phyloP scores from a whole-genome alignment of 208 protist genomes.

The Leishmania guyanensis region DNA sequence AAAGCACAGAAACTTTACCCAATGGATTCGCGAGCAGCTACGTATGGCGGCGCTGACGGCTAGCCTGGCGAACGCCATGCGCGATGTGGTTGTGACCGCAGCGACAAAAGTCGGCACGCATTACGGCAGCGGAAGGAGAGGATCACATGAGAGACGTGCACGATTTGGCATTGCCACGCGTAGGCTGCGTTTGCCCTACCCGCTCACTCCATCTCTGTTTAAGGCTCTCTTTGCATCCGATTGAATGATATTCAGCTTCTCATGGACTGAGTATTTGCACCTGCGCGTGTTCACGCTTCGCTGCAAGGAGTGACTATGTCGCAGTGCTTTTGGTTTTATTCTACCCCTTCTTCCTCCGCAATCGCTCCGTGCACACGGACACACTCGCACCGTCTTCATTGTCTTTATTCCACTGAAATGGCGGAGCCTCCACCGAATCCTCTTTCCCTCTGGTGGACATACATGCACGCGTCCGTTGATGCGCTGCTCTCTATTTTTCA shows the following conservation, averaged over 20 bases:
- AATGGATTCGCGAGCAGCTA: constrained; percentile 3
- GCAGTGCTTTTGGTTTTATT: not conserved
- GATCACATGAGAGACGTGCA: not conserved
- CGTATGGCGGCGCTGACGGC: not conserved
- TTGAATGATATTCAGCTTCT: not conserved
- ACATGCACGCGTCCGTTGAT: not conserved
- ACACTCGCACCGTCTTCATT: too few relatives aligned
- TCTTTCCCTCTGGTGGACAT: not conserved
- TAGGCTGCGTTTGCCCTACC: not conserved
- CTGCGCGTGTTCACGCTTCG: not conserved
- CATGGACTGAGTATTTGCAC: not conserved
- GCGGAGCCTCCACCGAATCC: not conserved
- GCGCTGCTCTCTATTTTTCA: not conserved
- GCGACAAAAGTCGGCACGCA: not conserved
- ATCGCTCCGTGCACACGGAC: not conserved
- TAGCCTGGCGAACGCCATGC: not conserved
- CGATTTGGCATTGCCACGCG: not conserved
- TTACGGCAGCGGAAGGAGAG: not conserved
- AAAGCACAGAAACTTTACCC: not conserved
- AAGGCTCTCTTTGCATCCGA: not conserved
- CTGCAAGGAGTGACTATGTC: not conserved
- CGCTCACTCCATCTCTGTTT: not conserved
- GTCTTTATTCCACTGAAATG: not conserved
- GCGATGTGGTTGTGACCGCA: not conserved
- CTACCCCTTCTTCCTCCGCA: not conserved